Percentiles rank a stretch among this genome's conserved stretches.
These are phyloP conservation scores for Cyanidioschyzon merolae DNA, from an alignment of 23 red algal species.

Conservation along the genomic window DNA sequence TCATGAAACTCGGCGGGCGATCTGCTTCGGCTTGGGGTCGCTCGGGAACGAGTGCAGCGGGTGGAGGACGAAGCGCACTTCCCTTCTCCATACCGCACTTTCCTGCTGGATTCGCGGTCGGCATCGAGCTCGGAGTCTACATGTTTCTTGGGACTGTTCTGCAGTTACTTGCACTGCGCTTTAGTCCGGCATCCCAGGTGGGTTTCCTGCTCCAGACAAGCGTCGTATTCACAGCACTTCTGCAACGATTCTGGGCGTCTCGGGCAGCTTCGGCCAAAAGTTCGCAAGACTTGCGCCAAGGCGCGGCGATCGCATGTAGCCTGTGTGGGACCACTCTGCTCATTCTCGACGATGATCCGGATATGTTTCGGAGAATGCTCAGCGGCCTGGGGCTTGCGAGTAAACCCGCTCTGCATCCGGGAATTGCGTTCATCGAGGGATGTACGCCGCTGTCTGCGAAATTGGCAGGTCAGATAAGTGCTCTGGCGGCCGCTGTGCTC, in stretches of 20 bases:
- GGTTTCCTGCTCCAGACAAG: slow-evolving; percentile 6
- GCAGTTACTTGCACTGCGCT: neutral
- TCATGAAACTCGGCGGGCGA: neutral
- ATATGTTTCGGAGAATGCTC: neutral
- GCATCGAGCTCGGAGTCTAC: slow-evolving; percentile 9
- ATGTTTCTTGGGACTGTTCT: slow-evolving; percentile 3
- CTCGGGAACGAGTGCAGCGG: neutral
- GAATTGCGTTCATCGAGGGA: neutral
- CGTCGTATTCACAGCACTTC: neutral
- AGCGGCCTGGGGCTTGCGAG: neutral
- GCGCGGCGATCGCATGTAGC: neutral
- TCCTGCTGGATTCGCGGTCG: neutral
- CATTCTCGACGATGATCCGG: neutral
- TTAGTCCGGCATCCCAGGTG: slow-evolving; percentile 2
- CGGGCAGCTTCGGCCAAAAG: neutral
- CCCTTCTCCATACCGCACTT: neutral
- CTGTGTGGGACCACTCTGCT: neutral
- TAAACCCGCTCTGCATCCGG: neutral
- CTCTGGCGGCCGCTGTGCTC: neutral
- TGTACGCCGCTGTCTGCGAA: neutral
- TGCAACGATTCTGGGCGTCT: neutral
- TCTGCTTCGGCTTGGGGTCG: neutral
- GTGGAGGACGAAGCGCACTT: neutral
- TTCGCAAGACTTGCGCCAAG: neutral
- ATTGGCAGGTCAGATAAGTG: neutral